Percentiles rank a stretch among this genome's conserved stretches.
Conservation (phyloP, 2,329 filamentous ascomycete genomes). For the Neofusicoccum ribis region DNA sequence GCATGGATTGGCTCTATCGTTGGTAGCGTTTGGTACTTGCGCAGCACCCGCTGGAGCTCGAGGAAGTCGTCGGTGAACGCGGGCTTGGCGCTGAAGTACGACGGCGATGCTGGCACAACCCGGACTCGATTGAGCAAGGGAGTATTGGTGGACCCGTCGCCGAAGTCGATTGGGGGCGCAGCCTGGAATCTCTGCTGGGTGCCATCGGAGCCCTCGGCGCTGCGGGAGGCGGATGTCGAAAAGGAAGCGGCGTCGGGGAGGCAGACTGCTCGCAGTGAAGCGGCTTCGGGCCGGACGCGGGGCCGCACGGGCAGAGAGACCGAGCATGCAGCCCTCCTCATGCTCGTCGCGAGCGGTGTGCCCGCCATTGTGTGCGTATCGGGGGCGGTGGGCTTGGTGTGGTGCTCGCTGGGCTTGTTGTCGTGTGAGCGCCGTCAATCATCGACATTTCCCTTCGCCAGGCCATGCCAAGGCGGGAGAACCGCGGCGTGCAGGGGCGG, state of each 20-base stretch:
- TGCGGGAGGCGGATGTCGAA: slow-evolving; percentile 32
- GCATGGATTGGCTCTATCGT: slow-evolving; percentile 64
- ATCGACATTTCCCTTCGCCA: slow-evolving; percentile 9
- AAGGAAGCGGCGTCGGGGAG: slow-evolving; percentile 26
- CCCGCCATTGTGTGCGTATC: slow-evolving; percentile 16
- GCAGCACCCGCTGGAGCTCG: slow-evolving; percentile 68
- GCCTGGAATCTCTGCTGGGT: slow-evolving; percentile 37
- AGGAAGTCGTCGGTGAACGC: slow-evolving; percentile 84
- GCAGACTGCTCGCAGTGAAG: slow-evolving; percentile 6
- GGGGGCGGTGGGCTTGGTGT: neutral
- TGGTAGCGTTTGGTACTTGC: slow-evolving; percentile 73
- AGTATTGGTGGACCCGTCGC: neutral
- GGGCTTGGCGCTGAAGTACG: slow-evolving; percentile 90
- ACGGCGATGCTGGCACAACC: slow-evolving; percentile 78
- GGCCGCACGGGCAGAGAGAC: slow-evolving; percentile 25
- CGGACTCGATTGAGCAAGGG: slow-evolving; percentile 52
- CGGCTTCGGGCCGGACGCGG: neutral
- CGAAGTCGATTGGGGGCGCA: slow-evolving; percentile 48
- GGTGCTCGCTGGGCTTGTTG: slow-evolving; percentile 1
- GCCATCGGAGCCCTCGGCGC: slow-evolving; percentile 28
- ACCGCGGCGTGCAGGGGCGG: neutral
- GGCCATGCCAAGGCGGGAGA: slow-evolving; percentile 5
- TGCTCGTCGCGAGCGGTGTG: slow-evolving; percentile 27
- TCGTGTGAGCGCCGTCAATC: neutral
- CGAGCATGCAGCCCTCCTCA: slow-evolving; percentile 31